phyloP scores from a whole-genome alignment of 208 protist genomes.

The Crithidia sp. region DNA sequence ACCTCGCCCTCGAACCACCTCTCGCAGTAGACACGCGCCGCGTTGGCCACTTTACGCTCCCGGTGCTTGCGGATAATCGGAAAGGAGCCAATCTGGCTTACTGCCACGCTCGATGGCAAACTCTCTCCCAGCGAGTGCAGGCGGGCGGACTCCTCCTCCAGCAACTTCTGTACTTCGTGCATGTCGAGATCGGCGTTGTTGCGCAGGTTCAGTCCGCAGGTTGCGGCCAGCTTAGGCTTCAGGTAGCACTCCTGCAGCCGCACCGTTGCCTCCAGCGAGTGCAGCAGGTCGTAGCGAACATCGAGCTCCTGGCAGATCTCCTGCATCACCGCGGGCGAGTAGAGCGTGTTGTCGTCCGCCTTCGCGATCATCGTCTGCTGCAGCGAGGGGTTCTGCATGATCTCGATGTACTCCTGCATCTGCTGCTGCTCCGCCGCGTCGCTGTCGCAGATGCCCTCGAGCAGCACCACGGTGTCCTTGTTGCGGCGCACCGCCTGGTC shows the following conservation, averaged over 20 bases:
- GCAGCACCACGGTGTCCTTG: slow-evolving; percentile 73
- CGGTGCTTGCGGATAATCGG: slow-evolving; percentile 70
- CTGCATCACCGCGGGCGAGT: slow-evolving; percentile 58
- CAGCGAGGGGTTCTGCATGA: slow-evolving; percentile 51
- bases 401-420: slow-evolving; percentile 83
- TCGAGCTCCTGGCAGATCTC: slow-evolving; percentile 85
- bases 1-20: slow-evolving; percentile 71
- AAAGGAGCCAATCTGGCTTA: slow-evolving; percentile 67
- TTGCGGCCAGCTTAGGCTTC: slow-evolving; percentile 88
- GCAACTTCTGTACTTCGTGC: slow-evolving; percentile 75
- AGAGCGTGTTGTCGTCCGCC: slow-evolving; percentile 85
- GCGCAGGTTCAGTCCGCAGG: slow-evolving; percentile 69
- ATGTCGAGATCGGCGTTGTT: slow-evolving; percentile 88
- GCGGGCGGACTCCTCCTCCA: slow-evolving; percentile 63
- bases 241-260: slow-evolving; percentile 92
- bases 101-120: slow-evolving; percentile 56
- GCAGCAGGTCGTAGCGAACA: slow-evolving; percentile 69
- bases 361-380: slow-evolving; percentile 63
- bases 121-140: slow-evolving; percentile 42
- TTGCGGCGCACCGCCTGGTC: slow-evolving; percentile 64
- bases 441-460: slow-evolving; percentile 91
- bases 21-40: slow-evolving; percentile 69
- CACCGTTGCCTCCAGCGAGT: slow-evolving; percentile 47
- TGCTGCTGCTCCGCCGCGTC: slow-evolving; percentile 70
- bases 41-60: slow-evolving; percentile 76